phyloP scores from a whole-genome alignment of 495 filamentous ascomycete genomes.

The Parathielavia hyrcaniae region DNA sequence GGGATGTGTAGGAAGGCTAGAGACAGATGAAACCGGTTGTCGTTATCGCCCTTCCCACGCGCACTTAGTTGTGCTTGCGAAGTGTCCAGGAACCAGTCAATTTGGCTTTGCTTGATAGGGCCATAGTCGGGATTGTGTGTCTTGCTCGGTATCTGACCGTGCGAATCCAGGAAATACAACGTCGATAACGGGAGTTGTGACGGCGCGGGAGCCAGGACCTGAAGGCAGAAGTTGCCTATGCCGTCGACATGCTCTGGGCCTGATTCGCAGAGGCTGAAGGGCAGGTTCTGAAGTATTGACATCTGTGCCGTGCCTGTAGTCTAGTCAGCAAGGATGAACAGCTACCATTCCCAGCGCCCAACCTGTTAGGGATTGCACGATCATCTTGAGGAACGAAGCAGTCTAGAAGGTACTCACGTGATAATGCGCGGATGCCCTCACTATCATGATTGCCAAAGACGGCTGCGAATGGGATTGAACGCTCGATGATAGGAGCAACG shows the following conservation, averaged over 20 bases:
- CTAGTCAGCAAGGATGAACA: slow-evolving; percentile 1
- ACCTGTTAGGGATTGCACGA: background rate
- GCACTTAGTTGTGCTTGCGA: background rate
- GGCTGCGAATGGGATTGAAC: slow-evolving; percentile 1
- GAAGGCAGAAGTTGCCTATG: slow-evolving; percentile 3
- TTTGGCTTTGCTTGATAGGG: slow-evolving; percentile 4
- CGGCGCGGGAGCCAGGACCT: slow-evolving; percentile 2
- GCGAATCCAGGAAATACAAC: slow-evolving; percentile 1
- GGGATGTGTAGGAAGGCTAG: background rate
- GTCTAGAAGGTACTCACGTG: background rate
- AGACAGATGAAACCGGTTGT: background rate
- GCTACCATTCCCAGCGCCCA: background rate
- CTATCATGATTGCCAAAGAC: slow-evolving; percentile 3
- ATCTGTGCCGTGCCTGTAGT: background rate
- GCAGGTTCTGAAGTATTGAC: slow-evolving; percentile 2
- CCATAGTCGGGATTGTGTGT: background rate
- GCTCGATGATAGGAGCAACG: slow-evolving; percentile 2
- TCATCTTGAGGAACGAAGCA: background rate
- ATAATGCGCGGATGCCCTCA: background rate
- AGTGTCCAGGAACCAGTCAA: background rate
- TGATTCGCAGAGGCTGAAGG: background rate
- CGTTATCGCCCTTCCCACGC: background rate
- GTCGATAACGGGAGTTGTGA: background rate
- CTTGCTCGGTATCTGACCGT: slow-evolving; percentile 1
- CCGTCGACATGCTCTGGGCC: slow-evolving; percentile 2